Conservation (phyloP, 352 stramenopile species). For the Pythium aphanidermatum region DNA sequence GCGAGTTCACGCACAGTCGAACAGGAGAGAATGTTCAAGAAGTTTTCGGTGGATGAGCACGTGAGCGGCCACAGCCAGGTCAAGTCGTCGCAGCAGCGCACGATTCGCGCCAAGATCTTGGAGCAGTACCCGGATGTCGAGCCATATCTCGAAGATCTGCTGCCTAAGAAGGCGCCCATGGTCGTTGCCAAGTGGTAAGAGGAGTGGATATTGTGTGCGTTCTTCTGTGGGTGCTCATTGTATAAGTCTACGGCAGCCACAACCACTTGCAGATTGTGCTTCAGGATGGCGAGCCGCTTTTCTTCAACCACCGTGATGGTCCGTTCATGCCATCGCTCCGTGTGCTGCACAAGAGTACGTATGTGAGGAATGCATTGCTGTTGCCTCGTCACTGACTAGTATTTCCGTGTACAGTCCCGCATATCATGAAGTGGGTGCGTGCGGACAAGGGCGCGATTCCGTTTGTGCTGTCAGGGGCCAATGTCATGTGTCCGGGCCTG, state of each 20-base stretch:
- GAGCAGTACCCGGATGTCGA: constrained; percentile 91
- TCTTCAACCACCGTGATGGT: constrained; percentile 96
- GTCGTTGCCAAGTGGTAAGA: constrained; percentile 90
- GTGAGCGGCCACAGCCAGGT: constrained; percentile 95
- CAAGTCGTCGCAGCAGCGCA: constrained; percentile 95
- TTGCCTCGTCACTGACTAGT: too few relatives aligned
- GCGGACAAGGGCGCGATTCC: constrained; percentile 98
- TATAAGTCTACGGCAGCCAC: constrained; percentile 10
- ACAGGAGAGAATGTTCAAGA: constrained; percentile 99
- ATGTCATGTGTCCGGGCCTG: constrained; percentile 98
- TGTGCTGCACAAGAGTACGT: constrained; percentile 91
- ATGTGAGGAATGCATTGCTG: too few relatives aligned
- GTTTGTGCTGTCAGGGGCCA: constrained; percentile 96
- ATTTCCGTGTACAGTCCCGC: constrained; percentile 67
- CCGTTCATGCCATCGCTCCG: constrained; percentile 96
- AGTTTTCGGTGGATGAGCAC: constrained; percentile 92
- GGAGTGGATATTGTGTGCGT: too few relatives aligned
- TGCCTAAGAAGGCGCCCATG: constrained; percentile 94
- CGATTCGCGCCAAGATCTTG: constrained; percentile 91
- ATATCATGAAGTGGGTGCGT: constrained; percentile 91
- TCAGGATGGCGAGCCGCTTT: constrained; percentile 88
- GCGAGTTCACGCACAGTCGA: too few relatives aligned
- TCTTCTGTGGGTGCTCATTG: constrained; percentile 21
- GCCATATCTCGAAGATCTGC: constrained; percentile 79
- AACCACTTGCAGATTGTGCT: constrained; percentile 90